Base-by-base conservation (phyloP, 2,329 filamentous ascomycete species). In the Fonsecaea pedrosoi region DNA sequence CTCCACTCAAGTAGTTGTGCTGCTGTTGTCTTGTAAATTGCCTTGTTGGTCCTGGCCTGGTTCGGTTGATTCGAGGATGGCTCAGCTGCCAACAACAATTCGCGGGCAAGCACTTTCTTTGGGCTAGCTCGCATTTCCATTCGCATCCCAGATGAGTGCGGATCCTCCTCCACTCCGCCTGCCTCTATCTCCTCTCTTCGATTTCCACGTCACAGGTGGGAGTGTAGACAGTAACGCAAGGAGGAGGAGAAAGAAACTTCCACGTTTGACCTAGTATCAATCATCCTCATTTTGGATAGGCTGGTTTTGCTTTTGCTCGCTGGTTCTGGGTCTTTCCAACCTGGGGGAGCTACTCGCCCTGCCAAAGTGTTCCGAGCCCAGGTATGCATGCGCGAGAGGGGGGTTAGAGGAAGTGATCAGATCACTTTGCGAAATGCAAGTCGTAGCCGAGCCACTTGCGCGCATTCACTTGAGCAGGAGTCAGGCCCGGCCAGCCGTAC, bases 381-480 rank as follows among this genome's bases (percentile, higher is more conserved):
- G 25, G 25, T 25, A 25, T 25, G 25, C 25, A 25, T 25, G 25
- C 25, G 25, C 25, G 25, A 25, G 25, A 25, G 25, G 25, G 25
- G 25, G 25, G 1, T 25, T 25, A 2, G 2, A 25, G 25, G 25
- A 25, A 25, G 25, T 25, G 25, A 25, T 25, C 25, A 25, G 18
- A 25, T 82, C 90, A 99, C 87, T 99, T 99, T 67, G 95, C 95
- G 83, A 99, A 99, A 82, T 99, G 95, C 77, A 99, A 85, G 78
- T 99, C 95, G 78, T 98, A 99, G 71, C 92, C 91, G 72, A 99
- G 85, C 94, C 94, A 98, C 84, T 97, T 97, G 79, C 95, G 89
- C 70, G 89, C 86, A 70, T 90, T 81, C 35, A 99, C 91, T 50
- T 73, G 63, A 12, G 89, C 87, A 18, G 96, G 90, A 64, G 84